Percentiles rank a stretch among this genome's conserved stretches.
Evolutionary conservation across 164 flowering plant species (phyloP).

Genomic region (Umbellularia californica): DNA sequence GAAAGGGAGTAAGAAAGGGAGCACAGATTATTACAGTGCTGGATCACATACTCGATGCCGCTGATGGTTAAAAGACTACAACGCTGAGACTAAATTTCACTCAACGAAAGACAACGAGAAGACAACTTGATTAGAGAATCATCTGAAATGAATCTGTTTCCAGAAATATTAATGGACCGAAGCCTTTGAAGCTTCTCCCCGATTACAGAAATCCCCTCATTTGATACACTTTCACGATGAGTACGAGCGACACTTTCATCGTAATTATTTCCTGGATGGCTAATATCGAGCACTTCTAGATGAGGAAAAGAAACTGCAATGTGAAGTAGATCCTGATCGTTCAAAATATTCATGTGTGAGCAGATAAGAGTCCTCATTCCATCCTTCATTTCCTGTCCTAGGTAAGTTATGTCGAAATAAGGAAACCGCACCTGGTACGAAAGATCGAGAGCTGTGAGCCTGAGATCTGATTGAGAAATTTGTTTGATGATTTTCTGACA

Average conservation of each 20-base stretch:
- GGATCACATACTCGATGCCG: constrained; percentile 27
- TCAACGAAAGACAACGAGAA: constrained; percentile 27
- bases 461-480: constrained; percentile 27
- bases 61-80: constrained; percentile 36
- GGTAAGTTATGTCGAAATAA: constrained; percentile 9
- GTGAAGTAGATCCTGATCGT: constrained; percentile 30
- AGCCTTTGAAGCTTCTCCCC: constrained; percentile 31
- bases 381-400: constrained; percentile 20
- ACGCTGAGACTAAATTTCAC: constrained; percentile 26
- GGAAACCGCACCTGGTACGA: constrained; percentile 39
- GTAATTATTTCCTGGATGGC: constrained; percentile 20
- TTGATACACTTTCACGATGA: constrained; percentile 17
- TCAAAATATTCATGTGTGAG: constrained; percentile 16
- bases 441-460: constrained; percentile 33
- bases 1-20: constrained; percentile 17
- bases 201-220: constrained; percentile 36
- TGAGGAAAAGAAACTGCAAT: constrained; percentile 32
- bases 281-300: constrained; percentile 52
- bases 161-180: constrained; percentile 41
- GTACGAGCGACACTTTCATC: no score
- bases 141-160: constrained; percentile 43
- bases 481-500: constrained; percentile 17
- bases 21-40: constrained; percentile 22
- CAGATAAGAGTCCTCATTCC: constrained; percentile 36
- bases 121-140: constrained; percentile 31